Conservation (phyloP, 768 basidiomycete genomes). For the Lyophyllum decastes region DNA sequence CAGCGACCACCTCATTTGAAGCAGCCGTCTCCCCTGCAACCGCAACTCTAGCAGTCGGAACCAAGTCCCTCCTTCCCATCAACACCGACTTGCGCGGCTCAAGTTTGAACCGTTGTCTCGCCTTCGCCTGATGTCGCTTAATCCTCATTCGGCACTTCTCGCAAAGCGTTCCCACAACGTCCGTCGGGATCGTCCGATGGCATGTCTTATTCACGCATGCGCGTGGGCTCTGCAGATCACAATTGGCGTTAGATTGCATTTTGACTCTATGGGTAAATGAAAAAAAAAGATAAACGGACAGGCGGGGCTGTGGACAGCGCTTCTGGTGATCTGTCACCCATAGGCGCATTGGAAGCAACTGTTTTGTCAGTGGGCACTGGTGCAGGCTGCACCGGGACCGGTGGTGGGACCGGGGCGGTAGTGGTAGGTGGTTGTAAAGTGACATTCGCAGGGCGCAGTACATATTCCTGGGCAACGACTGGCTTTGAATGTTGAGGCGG, state of each 20-base stretch:
- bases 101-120: slow-evolving; percentile 45
- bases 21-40: not conserved
- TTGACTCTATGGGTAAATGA: too few relatives aligned
- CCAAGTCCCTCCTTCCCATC: not conserved
- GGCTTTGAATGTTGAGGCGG: not conserved
- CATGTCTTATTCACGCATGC: slow-evolving; percentile 39
- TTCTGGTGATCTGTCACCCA: not conserved
- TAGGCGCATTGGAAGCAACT: too few relatives aligned
- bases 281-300: not conserved
- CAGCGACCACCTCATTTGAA: not conserved
- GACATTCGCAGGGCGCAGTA: not conserved
- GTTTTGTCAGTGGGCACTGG: too few relatives aligned
- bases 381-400: too few relatives aligned
- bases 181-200: slow-evolving; percentile 31
- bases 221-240: slow-evolving; percentile 6
- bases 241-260: too few relatives aligned
- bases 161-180: slow-evolving; percentile 35
- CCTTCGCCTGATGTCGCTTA: slow-evolving; percentile 45
- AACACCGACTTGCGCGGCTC: slow-evolving; percentile 35
- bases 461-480: not conserved
- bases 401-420: too few relatives aligned
- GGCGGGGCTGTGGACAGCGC: not conserved
- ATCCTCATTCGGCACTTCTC: slow-evolving; percentile 43
- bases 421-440: not conserved
- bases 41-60: too few relatives aligned